These are phyloP conservation scores for Rutstroemia sp. DNA, from an alignment of 2,329 filamentous ascomycete genomes.

Conservation along the genomic window DNA sequence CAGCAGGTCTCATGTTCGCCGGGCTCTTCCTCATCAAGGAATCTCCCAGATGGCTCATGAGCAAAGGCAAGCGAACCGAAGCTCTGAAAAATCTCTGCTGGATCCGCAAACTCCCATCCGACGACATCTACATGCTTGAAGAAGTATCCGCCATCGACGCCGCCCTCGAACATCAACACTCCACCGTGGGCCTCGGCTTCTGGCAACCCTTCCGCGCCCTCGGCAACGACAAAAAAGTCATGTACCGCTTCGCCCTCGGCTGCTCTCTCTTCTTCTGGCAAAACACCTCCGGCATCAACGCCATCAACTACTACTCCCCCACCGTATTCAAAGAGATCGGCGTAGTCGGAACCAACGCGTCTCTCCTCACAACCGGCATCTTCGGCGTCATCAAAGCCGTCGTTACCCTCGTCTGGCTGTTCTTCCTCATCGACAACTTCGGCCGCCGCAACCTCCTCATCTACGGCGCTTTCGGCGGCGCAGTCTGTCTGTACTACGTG, in stretches of 20 bases:
- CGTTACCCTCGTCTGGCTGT: conserved; percentile 36
- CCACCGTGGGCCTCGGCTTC: conserved; percentile 61
- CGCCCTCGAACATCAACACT: conserved; percentile 57
- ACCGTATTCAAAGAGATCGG: conserved; percentile 22
- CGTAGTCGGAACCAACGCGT: conserved; percentile 17
- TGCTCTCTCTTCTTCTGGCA: conserved; percentile 43
- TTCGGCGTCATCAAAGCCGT: conserved; percentile 19
- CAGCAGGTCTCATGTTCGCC: conserved; percentile 25
- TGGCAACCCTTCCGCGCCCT: conserved; percentile 56
- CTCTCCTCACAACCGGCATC: conserved; percentile 22
- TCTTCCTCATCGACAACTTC: conserved; percentile 52
- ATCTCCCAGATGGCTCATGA: conserved; percentile 46
- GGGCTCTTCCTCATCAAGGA: conserved; percentile 57
- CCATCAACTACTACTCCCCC: conserved; percentile 24
- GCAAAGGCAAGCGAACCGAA: conserved; percentile 5
- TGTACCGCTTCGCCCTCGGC: conserved; percentile 60
- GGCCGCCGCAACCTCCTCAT: conserved; percentile 42
- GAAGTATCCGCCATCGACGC: conserved; percentile 65
- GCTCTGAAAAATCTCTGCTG: conserved; percentile 44
- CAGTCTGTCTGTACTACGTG: conserved; percentile 21
- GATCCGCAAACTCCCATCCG: conserved; percentile 51
- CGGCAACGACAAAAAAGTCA: conserved; percentile 31
- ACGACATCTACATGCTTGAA: conserved; percentile 62
- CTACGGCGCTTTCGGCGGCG: conserved; percentile 12
- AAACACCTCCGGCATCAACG: conserved; percentile 23